Base-by-base conservation (phyloP, 306 rosid species). In the Prinsepia uniflora region DNA sequence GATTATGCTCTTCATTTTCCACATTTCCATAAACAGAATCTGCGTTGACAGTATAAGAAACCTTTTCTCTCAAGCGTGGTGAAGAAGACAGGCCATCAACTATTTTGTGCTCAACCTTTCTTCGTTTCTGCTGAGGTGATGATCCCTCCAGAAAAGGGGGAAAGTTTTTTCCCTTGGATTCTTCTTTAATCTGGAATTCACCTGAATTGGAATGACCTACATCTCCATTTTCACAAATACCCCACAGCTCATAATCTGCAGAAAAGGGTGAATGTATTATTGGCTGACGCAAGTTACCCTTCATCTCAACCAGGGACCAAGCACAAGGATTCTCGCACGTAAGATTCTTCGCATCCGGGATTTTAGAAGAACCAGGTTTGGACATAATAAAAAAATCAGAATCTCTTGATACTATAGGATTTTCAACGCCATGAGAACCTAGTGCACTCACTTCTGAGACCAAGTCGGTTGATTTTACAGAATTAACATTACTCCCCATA, bases 61-160 rank as follows among this genome's bases (percentile, higher is more conserved):
- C 66, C 64, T 80, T 78, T 82, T 83, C 86, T 74, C 39, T 17
- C 30, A 50, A 59, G 58, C 60, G 65, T 41, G 77, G 71, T 71
- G 88, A 77, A 72, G 80, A 65, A 59, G 81, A 66, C 44, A 63
- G 74, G 58, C 50, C 68, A 49, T 70, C 67, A 71, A 55, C 59
- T 41, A 49, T 46, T 65, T 73, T 75, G 39, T 43, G 60, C 54
- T 77, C 89, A 70, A 63, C 75, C 82, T 82, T 86, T 75, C 84
- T 86, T 78, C 83, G 84, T 68, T 90, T 87, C 34, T 71, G 80
- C 71, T 71, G 84, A 81, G 83, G 70, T 60, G 64, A 63, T 14
- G 82, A 82, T 74, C 68, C 80, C 71, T 80, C 84, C 78, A 73
- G 39, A 78, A 74, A 80, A 69, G 76, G 68, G 65, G 72, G 50